phyloP scores from a whole-genome alignment of 805 yeast genomes.

The Pichia thaimueangensis region DNA sequence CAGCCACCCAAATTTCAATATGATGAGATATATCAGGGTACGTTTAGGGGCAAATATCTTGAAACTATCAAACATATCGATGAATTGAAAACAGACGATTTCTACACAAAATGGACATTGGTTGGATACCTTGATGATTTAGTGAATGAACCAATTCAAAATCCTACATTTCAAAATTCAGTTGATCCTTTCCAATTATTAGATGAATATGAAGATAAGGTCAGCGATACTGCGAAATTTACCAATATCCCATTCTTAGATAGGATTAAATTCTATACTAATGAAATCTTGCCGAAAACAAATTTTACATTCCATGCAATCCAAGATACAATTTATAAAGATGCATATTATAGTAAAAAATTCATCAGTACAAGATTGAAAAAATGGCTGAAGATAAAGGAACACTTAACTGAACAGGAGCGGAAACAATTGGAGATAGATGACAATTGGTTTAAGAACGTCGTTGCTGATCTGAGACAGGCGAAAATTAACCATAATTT shows the following conservation, averaged over 20 bases:
- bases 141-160: constrained; percentile 26
- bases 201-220: constrained; percentile 16
- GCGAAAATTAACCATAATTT: constrained; percentile 22
- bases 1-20: constrained; percentile 13
- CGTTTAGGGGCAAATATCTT: constrained; percentile 26
- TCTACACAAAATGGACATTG: constrained; percentile 22
- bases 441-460: constrained; percentile 20
- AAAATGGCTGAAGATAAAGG: constrained; percentile 26
- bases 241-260: constrained; percentile 11
- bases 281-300: constrained; percentile 17
- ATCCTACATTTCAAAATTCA: constrained; percentile 17
- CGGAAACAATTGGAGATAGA: constrained; percentile 17
- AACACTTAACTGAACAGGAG: constrained; percentile 21
- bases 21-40: constrained; percentile 26
- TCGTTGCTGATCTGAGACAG: constrained; percentile 18
- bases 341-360: constrained; percentile 24
- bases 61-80: constrained; percentile 17
- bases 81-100: constrained; percentile 23
- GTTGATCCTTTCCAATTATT: constrained; percentile 20
- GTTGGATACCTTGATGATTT: constrained; percentile 27
- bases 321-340: constrained; percentile 26
- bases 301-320: constrained; percentile 24
- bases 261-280: constrained; percentile 18
- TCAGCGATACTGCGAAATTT: constrained; percentile 11
- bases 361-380: constrained; percentile 22